Evolutionary conservation across 2,329 filamentous ascomycete species (phyloP), one percentile per base, ranked within the genome.

Genomic region (Calycina herbarum): DNA sequence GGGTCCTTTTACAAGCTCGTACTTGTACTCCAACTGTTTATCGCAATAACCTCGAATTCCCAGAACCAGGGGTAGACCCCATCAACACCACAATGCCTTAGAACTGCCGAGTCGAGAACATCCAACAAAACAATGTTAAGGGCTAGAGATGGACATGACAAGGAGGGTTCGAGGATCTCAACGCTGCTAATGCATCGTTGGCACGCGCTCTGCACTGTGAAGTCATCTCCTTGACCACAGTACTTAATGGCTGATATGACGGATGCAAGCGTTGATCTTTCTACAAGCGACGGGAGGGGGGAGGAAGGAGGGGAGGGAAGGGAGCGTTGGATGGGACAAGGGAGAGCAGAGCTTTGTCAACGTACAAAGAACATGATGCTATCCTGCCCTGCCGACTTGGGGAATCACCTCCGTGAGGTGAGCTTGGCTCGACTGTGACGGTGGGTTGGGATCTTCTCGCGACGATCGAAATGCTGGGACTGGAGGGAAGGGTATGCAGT

Each of bases 81-180:
- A 48, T 24, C 42, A 48, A 20, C 5, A 48, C 5, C 42, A 7
- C 42, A 48, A 48, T 48, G 42, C 45, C 45, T 51, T 51, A n/a
- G 20, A n/a, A 2, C 20, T 20, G 45, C 20, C 17, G 45, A n/a
- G n/a, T 51, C 45, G 2, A 48, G 17, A n/a, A 24, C 45, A 24
- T n/a, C 45, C 5, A 20, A 24, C 45, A 51, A 51, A 29, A 29
- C 27, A 29, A 29, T 29, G 27, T 29, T 4, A 29, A 4, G 27
- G 27, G 20, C 20, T 27, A 75, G 86, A 88, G 86, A 88, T 88
- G 48, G 48, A 24, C n/a, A 51, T 51, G 48, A 51, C 48, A 51
- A 51, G 48, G 48, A 27, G 48, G 56, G 67, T 72, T 69, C 66
- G 64, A 67, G 58, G 24, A 5, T 5, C 31, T 33, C 31, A 3